Evolutionary conservation across 805 yeast species (phyloP).

Genomic region (Kodamaea laetipori): DNA sequence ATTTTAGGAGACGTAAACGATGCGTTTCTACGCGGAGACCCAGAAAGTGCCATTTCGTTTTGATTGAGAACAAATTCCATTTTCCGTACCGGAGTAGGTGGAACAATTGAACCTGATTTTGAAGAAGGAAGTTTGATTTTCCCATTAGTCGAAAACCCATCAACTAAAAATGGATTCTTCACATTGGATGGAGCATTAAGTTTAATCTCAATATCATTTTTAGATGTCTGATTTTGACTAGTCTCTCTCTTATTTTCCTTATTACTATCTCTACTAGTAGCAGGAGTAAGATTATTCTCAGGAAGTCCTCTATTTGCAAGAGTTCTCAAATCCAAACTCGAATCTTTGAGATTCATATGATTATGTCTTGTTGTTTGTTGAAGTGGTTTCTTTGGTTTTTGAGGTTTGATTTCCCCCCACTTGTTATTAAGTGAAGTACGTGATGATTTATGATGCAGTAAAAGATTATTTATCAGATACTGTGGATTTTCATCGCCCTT

Average conservation of each 20-base stretch:
- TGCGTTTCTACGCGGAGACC: conserved; percentile 12
- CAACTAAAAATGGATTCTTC: background rate
- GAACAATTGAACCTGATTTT: conserved; percentile 48
- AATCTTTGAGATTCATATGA: conserved; percentile 41
- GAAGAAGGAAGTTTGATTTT: conserved; percentile 53
- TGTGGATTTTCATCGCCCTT: conserved; percentile 33
- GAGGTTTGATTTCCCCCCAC: conserved; percentile 12
- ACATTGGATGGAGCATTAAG: background rate
- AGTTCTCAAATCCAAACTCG: conserved; percentile 40
- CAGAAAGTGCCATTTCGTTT: conserved; percentile 10
- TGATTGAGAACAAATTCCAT: conserved; percentile 43
- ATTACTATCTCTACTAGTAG: background rate
- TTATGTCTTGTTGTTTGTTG: conserved; percentile 29
- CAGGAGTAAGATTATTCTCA: conserved; percentile 10
- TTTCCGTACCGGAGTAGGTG: conserved; percentile 69
- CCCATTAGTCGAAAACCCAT: conserved; percentile 54
- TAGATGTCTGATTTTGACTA: background rate
- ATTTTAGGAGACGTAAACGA: background rate
- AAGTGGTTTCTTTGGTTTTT: conserved; percentile 11
- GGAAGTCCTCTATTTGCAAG: conserved; percentile 1
- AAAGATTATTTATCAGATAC: conserved; percentile 31
- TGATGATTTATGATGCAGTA: conserved; percentile 42
- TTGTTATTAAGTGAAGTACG: conserved; percentile 34
- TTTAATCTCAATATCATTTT: background rate
- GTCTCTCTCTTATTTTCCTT: background rate